Evolutionary conservation across 495 filamentous ascomycete species (phyloP), one percentile per base, ranked within the genome.

Genomic region (Penicillium cosmopolitanum): DNA sequence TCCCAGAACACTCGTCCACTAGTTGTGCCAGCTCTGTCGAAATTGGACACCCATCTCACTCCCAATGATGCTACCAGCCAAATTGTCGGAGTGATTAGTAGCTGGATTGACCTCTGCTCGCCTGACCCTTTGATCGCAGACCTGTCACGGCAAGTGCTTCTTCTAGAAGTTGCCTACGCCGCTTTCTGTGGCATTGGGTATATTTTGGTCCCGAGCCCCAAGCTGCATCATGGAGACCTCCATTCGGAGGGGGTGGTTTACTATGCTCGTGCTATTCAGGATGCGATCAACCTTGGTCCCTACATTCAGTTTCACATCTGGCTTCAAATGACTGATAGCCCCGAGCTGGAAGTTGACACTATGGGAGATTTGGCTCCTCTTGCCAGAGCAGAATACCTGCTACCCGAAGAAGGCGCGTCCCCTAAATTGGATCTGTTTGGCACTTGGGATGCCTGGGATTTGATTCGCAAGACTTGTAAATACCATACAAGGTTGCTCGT

Each of bases 401-500:
- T 75, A 50, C 62, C 65, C 21, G 73, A 77, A 28, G 72, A 58
- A 12, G 69, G 58, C 5, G 11, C 52, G 11, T 59, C 66, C 4
- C 62, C 62, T 0, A 74, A 86, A 19, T 70, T 85, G 34, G 89
- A 92, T 64, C 69, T 87, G 5, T 93, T 88, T 62, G 87, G 85
- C 33, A 82, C 87, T 7, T 98, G 95, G 96, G 94, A 97, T 77
- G 88, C 89, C 9, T 98, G 95, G 95, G 88, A 98, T 72, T 77
- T 85, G 35, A 91, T 98, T 63, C 80, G 96, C 54, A 88, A 89
- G 44, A 77, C 90, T 25, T 98, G 92, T 85, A 91, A 85, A 76
- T 97, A 98, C 66, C 87, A 88, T 72, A 68, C 82, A 50, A 84
- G 90, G 72, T 80, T 98, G 53, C 89, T 88, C 57, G 85, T 97